A percentile compares a stretch with the other conserved stretches of the same genome.
These are phyloP conservation scores for Colletotrichum sidae DNA, from an alignment of 2,329 filamentous ascomycete genomes.

Conservation along the genomic window DNA sequence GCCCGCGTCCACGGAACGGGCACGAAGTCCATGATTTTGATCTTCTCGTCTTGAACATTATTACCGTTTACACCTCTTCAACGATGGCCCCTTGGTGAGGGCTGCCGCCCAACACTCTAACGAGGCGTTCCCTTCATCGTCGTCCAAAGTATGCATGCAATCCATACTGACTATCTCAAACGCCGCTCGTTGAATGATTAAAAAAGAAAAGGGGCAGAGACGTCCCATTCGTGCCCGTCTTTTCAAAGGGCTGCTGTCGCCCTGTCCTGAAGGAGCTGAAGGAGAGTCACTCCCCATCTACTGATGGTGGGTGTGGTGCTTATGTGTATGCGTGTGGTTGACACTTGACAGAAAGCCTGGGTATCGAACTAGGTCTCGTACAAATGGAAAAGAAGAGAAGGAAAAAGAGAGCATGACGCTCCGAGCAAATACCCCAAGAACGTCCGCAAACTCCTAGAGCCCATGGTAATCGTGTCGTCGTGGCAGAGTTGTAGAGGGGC, in stretches of 20 bases:
- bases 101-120: not conserved
- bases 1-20: no score
- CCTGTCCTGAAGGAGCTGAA: no score
- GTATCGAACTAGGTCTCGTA: slow-evolving; percentile 36
- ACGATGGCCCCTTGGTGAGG: not conserved
- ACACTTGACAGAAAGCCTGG: slow-evolving; percentile 25
- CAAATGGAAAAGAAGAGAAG: slow-evolving; percentile 16
- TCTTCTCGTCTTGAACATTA: not conserved
- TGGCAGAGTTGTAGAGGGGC: slow-evolving; percentile 1
- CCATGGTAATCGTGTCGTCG: slow-evolving; percentile 29
- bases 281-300: no score
- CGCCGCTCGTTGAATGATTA: slow-evolving; percentile 6
- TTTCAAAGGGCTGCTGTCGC: not conserved
- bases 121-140: not conserved
- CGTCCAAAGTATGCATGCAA: not conserved
- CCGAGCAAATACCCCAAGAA: slow-evolving; percentile 9
- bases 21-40: no score
- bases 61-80: slow-evolving; percentile 22
- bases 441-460: slow-evolving; percentile 24
- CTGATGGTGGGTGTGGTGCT: not conserved
- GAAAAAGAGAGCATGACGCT: not conserved
- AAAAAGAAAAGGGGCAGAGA: not conserved
- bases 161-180: not conserved
- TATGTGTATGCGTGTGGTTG: slow-evolving; percentile 4
- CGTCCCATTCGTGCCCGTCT: not conserved